Evolutionary conservation across 495 filamentous ascomycete genomes (phyloP).

Genomic region (Neurospora sp.): DNA sequence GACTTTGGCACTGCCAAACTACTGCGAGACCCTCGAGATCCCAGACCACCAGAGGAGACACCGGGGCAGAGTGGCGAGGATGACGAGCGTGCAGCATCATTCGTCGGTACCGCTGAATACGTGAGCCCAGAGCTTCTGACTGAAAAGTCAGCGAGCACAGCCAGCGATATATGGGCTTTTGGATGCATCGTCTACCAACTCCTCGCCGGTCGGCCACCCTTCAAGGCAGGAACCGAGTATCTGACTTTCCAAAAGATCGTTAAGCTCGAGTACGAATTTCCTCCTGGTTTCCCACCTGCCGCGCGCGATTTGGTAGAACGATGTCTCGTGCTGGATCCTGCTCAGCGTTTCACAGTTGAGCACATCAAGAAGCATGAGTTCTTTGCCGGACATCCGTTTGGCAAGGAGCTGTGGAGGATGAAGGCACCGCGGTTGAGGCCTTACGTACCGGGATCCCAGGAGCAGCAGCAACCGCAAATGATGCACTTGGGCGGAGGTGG

Average conservation of each 20-base stretch:
- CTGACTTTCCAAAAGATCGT: slow-evolving; percentile 98
- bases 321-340: slow-evolving; percentile 82
- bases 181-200: slow-evolving; percentile 99
- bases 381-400: slow-evolving; percentile 85
- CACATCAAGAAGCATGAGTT: slow-evolving; percentile 97
- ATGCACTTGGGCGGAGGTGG: slow-evolving; percentile 67
- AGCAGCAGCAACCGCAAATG: slow-evolving; percentile 57
- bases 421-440: slow-evolving; percentile 84
- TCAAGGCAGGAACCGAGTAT: slow-evolving; percentile 97
- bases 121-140: slow-evolving; percentile 93
- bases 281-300: slow-evolving; percentile 75
- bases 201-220: slow-evolving; percentile 84
- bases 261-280: slow-evolving; percentile 85
- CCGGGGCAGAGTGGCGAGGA: slow-evolving; percentile 45
- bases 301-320: slow-evolving; percentile 89
- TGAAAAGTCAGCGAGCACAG: slow-evolving; percentile 94
- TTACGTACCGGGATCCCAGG: slow-evolving; percentile 70
- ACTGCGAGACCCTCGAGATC: slow-evolving; percentile 54
- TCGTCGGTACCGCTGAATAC: slow-evolving; percentile 97
- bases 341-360: slow-evolving; percentile 80
- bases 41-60: slow-evolving; percentile 39
- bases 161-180: slow-evolving; percentile 97
- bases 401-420: slow-evolving; percentile 76
- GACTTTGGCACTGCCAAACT: slow-evolving; percentile 98
- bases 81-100: slow-evolving; percentile 74